These are phyloP conservation scores for Rostrohypoxylon terebratum DNA, from an alignment of 495 filamentous ascomycete genomes.

Conservation along the genomic window DNA sequence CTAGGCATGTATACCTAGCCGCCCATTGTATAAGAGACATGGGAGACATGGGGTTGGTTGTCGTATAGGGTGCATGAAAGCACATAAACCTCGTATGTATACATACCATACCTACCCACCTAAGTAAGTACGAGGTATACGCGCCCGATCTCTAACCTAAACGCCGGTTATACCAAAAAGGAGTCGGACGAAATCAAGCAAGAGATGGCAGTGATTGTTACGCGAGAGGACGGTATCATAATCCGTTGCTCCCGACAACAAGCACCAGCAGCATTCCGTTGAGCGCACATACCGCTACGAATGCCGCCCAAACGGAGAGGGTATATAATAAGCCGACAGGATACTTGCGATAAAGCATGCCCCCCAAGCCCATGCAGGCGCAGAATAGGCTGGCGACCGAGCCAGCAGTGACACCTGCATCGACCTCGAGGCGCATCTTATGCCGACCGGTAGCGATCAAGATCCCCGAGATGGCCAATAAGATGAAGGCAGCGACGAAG, in stretches of 20 bases:
- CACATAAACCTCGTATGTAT: slow-evolving; percentile 29
- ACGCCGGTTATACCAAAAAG: slow-evolving; percentile 11
- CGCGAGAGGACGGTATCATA: slow-evolving; percentile 36
- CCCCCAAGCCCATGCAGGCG: slow-evolving; percentile 64
- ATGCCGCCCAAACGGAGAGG: slow-evolving; percentile 58
- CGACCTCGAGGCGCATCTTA: slow-evolving; percentile 66
- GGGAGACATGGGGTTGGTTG: neutral
- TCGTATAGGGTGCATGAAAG: neutral
- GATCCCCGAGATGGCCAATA: slow-evolving; percentile 65
- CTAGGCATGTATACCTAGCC: neutral
- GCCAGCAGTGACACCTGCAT: slow-evolving; percentile 69
- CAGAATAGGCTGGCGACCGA: slow-evolving; percentile 67
- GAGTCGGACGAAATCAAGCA: neutral
- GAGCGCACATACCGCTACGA: slow-evolving; percentile 60
- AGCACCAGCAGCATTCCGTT: slow-evolving; percentile 64
- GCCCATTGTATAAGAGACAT: neutral
- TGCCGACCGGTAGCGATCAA: slow-evolving; percentile 66
- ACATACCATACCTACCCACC: neutral
- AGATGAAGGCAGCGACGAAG: slow-evolving; percentile 61
- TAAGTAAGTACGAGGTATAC: neutral
- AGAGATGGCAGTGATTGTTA: neutral
- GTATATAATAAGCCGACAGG: slow-evolving; percentile 55
- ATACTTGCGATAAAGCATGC: slow-evolving; percentile 60
- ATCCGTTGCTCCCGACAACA: slow-evolving; percentile 54
- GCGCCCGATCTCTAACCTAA: neutral